A percentile compares a stretch with the other conserved stretches of the same genome.
phyloP scores from a whole-genome alignment of 2,329 filamentous ascomycete species.

The Aspergillus felis region DNA sequence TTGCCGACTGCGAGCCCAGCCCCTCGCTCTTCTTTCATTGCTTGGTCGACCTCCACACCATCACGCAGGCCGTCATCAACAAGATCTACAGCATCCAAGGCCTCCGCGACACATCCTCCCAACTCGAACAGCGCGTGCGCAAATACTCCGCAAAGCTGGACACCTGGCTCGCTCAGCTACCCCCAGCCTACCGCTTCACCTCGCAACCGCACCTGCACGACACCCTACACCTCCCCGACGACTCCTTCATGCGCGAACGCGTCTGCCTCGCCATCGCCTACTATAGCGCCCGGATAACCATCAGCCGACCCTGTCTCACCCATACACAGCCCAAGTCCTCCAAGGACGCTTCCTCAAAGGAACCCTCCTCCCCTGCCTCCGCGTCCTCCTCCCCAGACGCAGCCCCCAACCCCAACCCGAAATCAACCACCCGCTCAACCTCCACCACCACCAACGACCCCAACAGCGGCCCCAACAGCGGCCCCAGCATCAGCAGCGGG shows the following conservation, averaged over 20 bases:
- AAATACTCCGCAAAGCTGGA: slow-evolving; percentile 30
- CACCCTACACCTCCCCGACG: slow-evolving; percentile 13
- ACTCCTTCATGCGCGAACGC: slow-evolving; percentile 25
- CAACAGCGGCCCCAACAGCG: too few relatives aligned
- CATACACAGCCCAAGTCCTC: slow-evolving; percentile 19
- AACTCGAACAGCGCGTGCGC: slow-evolving; percentile 31
- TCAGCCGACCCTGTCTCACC: slow-evolving; percentile 42
- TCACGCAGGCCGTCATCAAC: slow-evolving; percentile 36
- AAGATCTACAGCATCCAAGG: slow-evolving; percentile 38
- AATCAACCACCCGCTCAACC: too few relatives aligned
- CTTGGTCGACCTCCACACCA: slow-evolving; percentile 33
- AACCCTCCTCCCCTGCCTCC: background rate
- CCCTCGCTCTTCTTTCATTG: slow-evolving; percentile 36
- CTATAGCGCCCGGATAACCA: slow-evolving; percentile 38
- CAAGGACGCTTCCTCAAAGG: background rate
- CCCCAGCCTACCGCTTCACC: slow-evolving; percentile 31
- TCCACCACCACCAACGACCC: too few relatives aligned
- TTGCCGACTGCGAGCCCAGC: slow-evolving; percentile 22
- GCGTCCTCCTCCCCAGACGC: background rate
- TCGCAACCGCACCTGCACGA: slow-evolving; percentile 19
- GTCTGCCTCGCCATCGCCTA: slow-evolving; percentile 39
- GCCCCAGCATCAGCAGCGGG: too few relatives aligned
- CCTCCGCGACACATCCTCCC: slow-evolving; percentile 25
- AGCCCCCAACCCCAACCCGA: background rate
- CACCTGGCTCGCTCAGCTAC: slow-evolving; percentile 33